Evolutionary conservation across 2,329 filamentous ascomycete genomes (phyloP), one percentile per base, ranked within the genome.

Genomic region (Pyrenophora seminiperda): DNA sequence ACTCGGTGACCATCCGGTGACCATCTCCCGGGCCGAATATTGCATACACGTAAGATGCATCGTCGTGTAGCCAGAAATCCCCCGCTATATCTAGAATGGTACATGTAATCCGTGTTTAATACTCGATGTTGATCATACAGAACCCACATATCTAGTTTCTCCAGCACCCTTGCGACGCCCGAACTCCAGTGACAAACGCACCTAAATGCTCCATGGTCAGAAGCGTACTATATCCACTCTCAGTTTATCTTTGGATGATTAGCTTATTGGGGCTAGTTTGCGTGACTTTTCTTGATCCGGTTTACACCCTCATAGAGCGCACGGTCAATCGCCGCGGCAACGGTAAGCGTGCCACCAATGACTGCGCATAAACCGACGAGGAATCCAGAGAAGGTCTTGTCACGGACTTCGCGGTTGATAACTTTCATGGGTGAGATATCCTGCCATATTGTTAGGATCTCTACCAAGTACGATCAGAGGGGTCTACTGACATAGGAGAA

Each of bases 371-470:
- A 84, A 39, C 94, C 94, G 1, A 94, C 93, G 50, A 99, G 75
- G 79, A 99, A 99, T 14, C 90, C 90, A 0, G 90, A 85, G 73
- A 99, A 95, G 4, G 88, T 89, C 80, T 97, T 97, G 53, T 87
- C 80, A 38, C 90, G 85, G 61, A 90, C 88, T 77, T 99, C 95
- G 47, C 92, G 88, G 79, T 99, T 99, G 76, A 99, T 89, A 54
- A 99, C 93, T 78, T 97, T 99, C 94, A 99, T 99, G 4, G 94
- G 94, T 2, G 93, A 97, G 73, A 99, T 99, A 66, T 99, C 94
- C 89, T 92, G 49, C 22, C 19, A n/a, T 11, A n/a, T 17, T n/a
- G n/a, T 58, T 54, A 62, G 63, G 47, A 7, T 37, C 1, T 5
- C 37, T 33, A 13, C 9, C 7, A 32, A n/a, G 6, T 14, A 30